Percentiles rank a stretch among this genome's conserved stretches.
Evolutionary conservation across 164 flowering plant genomes (phyloP).

Genomic region (Taxillus chinensis): DNA sequence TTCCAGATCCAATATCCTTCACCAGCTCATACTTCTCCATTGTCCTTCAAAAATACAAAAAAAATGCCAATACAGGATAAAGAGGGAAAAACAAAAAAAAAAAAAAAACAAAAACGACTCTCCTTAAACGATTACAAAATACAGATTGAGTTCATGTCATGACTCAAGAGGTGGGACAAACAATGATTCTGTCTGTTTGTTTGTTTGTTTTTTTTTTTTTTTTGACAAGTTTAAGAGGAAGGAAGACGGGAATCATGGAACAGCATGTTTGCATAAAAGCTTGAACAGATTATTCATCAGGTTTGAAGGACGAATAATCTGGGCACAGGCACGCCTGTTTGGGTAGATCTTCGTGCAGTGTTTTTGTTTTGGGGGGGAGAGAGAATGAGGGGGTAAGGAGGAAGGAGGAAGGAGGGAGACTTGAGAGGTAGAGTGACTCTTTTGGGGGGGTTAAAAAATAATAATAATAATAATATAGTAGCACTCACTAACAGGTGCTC

Average conservation of each 20-base stretch:
- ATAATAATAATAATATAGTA: too few species aligned
- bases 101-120: too few species aligned
- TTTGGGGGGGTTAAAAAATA: too few species aligned
- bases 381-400: neutral
- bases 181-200: too few species aligned
- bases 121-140: neutral
- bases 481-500: too few species aligned
- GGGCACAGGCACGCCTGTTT: too few species aligned
- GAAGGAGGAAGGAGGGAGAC: too few species aligned
- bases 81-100: neutral
- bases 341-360: too few species aligned
- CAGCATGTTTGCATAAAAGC: neutral
- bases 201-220: neutral
- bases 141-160: too few species aligned
- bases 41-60: slow-evolving; percentile 2
- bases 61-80: neutral
- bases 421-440: too few species aligned
- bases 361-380: neutral
- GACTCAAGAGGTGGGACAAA: too few species aligned
- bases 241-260: neutral
- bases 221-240: neutral
- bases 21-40: slow-evolving; percentile 67
- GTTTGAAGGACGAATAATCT: too few species aligned
- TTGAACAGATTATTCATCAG: neutral
- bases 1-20: slow-evolving; percentile 64